phyloP scores from a whole-genome alignment of 163 green algal genomes.

The Coccomyxa subellipsoidea region DNA sequence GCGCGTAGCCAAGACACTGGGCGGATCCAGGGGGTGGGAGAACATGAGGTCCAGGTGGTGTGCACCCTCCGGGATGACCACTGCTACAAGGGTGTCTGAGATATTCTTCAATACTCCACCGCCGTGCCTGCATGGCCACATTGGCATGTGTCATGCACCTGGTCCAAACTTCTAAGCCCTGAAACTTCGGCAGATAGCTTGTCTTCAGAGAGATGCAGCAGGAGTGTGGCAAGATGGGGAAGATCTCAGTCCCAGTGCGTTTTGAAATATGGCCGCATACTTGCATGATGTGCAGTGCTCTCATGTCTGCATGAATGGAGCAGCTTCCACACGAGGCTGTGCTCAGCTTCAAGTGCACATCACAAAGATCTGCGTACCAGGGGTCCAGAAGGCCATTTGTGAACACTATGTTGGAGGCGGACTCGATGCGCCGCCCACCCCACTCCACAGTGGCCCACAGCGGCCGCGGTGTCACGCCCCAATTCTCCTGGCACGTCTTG shows the following conservation, averaged over 20 bases:
- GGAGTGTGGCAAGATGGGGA: no score
- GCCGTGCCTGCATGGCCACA: conserved; percentile 30
- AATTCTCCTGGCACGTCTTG: conserved; percentile 59
- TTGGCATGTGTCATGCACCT: no score
- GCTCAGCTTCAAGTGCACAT: background rate
- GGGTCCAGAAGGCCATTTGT: conserved; percentile 82
- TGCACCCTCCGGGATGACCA: conserved; percentile 81
- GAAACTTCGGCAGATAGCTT: background rate
- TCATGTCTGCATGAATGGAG: no score
- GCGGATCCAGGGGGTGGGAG: conserved; percentile 65
- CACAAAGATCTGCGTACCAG: conserved; percentile 26
- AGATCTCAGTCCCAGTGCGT: no score
- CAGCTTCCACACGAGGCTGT: no score
- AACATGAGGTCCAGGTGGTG: conserved; percentile 83
- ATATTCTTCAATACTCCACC: conserved; percentile 73
- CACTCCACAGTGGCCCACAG: conserved; percentile 63
- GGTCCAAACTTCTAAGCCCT: background rate
- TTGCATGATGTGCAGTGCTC: no score
- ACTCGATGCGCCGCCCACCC: conserved; percentile 54
- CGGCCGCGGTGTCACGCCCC: conserved; percentile 60
- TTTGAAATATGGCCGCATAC: no score
- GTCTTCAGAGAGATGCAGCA: no score
- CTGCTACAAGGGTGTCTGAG: conserved; percentile 54
- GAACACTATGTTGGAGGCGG: conserved; percentile 83
- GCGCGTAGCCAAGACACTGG: conserved; percentile 56